A percentile compares a stretch with the other conserved stretches of the same genome.
Evolutionary conservation across 352 stramenopile species (phyloP).

Genomic region (Phytophthora idaei): DNA sequence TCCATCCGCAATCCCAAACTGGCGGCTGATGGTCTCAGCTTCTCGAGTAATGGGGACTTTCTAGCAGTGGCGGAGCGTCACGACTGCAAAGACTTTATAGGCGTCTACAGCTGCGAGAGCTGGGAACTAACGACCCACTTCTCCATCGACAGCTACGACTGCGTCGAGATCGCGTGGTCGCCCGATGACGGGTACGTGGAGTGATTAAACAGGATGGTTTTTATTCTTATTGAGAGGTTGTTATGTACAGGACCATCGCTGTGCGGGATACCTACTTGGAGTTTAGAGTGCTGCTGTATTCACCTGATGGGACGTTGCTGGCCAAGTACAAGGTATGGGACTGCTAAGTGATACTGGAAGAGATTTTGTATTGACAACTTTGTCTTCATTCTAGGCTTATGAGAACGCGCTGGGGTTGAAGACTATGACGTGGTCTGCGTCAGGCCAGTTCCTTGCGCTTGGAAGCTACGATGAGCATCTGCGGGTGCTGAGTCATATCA

Average conservation of each 20-base stretch:
- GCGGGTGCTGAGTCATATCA: slow-evolving; percentile 75
- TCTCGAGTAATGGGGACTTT: slow-evolving; percentile 60
- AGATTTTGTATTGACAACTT: neutral
- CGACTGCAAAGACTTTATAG: slow-evolving; percentile 85
- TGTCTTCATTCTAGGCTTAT: slow-evolving; percentile 54
- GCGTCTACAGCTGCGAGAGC: slow-evolving; percentile 74
- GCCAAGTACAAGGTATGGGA: slow-evolving; percentile 71
- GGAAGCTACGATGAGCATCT: slow-evolving; percentile 84
- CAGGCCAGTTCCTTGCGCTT: slow-evolving; percentile 78
- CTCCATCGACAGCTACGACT: slow-evolving; percentile 81
- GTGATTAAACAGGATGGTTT: neutral
- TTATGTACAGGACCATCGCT: slow-evolving; percentile 50
- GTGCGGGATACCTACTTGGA: slow-evolving; percentile 77
- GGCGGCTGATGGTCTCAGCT: slow-evolving; percentile 63
- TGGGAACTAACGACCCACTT: slow-evolving; percentile 82
- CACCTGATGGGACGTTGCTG: slow-evolving; percentile 61
- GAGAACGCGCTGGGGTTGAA: slow-evolving; percentile 80
- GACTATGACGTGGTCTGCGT: slow-evolving; percentile 76
- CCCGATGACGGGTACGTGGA: slow-evolving; percentile 67
- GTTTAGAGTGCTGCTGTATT: slow-evolving; percentile 78
- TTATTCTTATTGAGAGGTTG: neutral
- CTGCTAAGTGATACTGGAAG: neutral
- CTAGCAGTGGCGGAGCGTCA: slow-evolving; percentile 74
- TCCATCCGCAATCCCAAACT: slow-evolving; percentile 77
- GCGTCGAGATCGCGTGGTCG: slow-evolving; percentile 71